These are phyloP conservation scores for Ceratobasidium sp. DNA, from an alignment of 1,284 basidiomycete species.

Conservation along the genomic window DNA sequence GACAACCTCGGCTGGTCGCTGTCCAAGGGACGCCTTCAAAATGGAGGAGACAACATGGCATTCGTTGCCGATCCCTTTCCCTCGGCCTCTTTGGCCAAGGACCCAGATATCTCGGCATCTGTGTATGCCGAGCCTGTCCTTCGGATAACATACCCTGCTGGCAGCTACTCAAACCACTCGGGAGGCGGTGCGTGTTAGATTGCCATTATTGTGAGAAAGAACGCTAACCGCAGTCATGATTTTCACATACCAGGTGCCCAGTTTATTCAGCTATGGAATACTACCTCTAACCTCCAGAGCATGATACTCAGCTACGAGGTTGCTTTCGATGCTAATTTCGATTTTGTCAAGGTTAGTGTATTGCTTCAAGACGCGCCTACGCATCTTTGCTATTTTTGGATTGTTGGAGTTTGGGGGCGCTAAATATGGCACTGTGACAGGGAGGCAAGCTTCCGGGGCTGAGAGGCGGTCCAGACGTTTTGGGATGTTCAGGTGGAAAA, in stretches of 20 bases:
- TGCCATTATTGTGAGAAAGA: constrained; percentile 48
- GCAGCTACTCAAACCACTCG: constrained; percentile 63
- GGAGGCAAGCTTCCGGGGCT: constrained; percentile 75
- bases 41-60: constrained; percentile 60
- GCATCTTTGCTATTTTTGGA: not conserved
- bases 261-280: constrained; percentile 21
- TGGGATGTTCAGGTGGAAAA: constrained; percentile 57
- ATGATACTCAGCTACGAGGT: constrained; percentile 66
- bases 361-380: not conserved
- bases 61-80: constrained; percentile 73
- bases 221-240: constrained; percentile 64
- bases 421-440: constrained; percentile 43
- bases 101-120: constrained; percentile 48
- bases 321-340: constrained; percentile 64
- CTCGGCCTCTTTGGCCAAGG: constrained; percentile 44
- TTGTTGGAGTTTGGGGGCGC: not conserved
- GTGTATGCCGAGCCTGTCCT: constrained; percentile 58
- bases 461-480: constrained; percentile 63
- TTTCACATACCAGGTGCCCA: constrained; percentile 16
- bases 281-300: constrained; percentile 36
- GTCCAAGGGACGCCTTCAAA: constrained; percentile 64
- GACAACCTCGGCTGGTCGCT: constrained; percentile 59
- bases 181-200: constrained; percentile 64
- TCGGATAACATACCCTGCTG: constrained; percentile 66
- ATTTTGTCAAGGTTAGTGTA: constrained; percentile 56